These are phyloP conservation scores for Leishmania turanica DNA, from an alignment of 208 protist genomes.

Conservation along the genomic window DNA sequence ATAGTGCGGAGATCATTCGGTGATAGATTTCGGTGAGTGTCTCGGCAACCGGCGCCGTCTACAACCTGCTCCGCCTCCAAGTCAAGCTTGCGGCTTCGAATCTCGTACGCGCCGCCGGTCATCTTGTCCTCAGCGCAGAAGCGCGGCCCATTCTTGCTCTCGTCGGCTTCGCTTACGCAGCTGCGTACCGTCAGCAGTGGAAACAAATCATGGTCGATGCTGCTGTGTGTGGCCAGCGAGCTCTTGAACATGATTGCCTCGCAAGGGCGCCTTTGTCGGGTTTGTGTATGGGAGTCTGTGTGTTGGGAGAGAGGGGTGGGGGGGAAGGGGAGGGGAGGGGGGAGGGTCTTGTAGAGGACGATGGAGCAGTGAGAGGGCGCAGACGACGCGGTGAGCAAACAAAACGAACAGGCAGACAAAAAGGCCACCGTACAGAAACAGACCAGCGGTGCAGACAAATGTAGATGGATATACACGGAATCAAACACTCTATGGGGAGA, in stretches of 20 bases:
- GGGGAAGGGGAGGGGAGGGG: background rate
- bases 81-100: constrained; percentile 44
- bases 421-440: background rate
- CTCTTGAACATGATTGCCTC: constrained; percentile 39
- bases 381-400: background rate
- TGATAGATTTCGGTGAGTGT: constrained; percentile 8
- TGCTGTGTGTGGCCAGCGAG: constrained; percentile 37
- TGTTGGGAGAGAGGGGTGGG: background rate
- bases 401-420: background rate
- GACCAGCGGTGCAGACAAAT: background rate
- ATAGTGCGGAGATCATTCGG: constrained; percentile 3
- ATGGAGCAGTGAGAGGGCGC: background rate
- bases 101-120: constrained; percentile 69
- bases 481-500: background rate
- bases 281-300: background rate
- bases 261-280: background rate
- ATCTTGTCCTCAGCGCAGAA: constrained; percentile 78
- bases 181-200: constrained; percentile 64
- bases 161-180: constrained; percentile 75
- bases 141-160: constrained; percentile 77
- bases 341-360: background rate
- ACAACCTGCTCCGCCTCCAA: background rate
- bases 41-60: background rate
- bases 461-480: background rate
- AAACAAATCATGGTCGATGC: constrained; percentile 61